Conservation (phyloP, 108 stramenopile species). For the Stephanodiscus triporus region DNA sequence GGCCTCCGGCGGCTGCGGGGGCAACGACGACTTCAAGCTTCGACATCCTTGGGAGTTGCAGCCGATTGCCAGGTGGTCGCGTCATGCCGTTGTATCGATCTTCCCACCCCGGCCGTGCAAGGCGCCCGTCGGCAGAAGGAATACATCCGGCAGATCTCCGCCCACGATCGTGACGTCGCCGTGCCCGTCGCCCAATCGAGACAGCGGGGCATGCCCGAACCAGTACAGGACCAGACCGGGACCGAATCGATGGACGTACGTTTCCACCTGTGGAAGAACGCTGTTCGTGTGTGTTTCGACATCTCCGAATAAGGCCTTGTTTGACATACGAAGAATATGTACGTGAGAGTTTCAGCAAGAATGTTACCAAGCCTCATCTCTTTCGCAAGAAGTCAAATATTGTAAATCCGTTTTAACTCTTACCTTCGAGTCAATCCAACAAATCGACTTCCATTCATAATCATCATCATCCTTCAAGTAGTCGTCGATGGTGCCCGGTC, state of each 20-base stretch:
- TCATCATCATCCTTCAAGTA: conserved; percentile 31
- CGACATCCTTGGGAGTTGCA: too few relatives aligned
- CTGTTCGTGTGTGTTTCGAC: conserved; percentile 67
- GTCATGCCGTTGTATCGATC: too few relatives aligned
- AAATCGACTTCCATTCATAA: conserved; percentile 77
- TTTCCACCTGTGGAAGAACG: conserved; percentile 81
- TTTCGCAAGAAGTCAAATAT: background rate
- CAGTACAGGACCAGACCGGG: conserved; percentile 69
- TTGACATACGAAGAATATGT: background rate
- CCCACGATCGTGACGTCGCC: conserved; percentile 70
- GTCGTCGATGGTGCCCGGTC: background rate
- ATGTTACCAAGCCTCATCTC: background rate
- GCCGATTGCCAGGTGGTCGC: too few relatives aligned
- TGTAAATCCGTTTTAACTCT: conserved; percentile 10
- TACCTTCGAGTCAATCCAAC: conserved; percentile 91
- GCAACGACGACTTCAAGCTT: too few relatives aligned
- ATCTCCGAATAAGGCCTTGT: conserved; percentile 82
- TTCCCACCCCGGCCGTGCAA: conserved; percentile 29
- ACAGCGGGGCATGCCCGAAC: conserved; percentile 88
- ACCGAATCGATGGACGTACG: conserved; percentile 85
- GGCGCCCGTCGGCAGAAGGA: conserved; percentile 78
- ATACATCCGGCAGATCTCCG: conserved; percentile 61
- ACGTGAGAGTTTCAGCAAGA: background rate
- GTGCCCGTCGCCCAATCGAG: conserved; percentile 60
- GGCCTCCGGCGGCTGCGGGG: too few relatives aligned